These are phyloP conservation scores for Penicillium canescens DNA, from an alignment of 495 filamentous ascomycete genomes.

Conservation along the genomic window DNA sequence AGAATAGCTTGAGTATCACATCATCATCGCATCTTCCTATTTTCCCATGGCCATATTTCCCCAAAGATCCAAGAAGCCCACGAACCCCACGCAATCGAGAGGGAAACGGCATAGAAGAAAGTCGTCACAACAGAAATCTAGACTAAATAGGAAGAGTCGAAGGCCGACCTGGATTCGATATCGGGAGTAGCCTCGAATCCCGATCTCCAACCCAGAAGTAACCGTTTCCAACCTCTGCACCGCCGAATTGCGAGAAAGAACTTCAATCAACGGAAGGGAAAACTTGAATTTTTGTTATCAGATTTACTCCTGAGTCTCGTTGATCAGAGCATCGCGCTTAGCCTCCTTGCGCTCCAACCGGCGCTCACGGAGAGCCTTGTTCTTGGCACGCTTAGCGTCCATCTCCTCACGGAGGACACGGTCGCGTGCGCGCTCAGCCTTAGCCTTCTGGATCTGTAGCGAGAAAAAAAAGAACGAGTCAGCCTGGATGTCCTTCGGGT, in stretches of 20 bases:
- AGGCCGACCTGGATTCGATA: conserved; percentile 31
- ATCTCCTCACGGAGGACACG: conserved; percentile 95
- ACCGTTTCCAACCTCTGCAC: conserved; percentile 45
- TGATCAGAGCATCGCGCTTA: conserved; percentile 84
- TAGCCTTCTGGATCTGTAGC: conserved; percentile 95
- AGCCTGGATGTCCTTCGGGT: conserved; percentile 15
- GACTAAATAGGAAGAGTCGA: conserved; percentile 27
- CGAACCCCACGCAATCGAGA: conserved; percentile 20
- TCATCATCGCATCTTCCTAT: conserved; percentile 36
- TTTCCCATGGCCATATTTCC: conserved; percentile 18
- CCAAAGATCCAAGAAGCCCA: conserved; percentile 19
- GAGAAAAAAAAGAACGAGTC: conserved; percentile 28
- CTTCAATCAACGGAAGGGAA: conserved; percentile 34
- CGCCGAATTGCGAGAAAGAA: conserved; percentile 35
- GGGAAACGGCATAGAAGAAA: conserved; percentile 17
- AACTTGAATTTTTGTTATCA: conserved; percentile 23
- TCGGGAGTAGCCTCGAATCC: conserved; percentile 21
- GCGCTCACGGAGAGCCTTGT: conserved; percentile 98
- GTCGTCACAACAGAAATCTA: conserved; percentile 12
- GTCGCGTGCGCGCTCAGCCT: conserved; percentile 98
- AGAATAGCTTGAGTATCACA: conserved; percentile 37
- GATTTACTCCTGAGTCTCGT: conserved; percentile 68
- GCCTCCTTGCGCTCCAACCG: conserved; percentile 81
- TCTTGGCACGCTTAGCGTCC: conserved; percentile 99
- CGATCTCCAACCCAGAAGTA: conserved; percentile 22